Percentiles rank a stretch among this genome's conserved stretches.
Conservation (phyloP, 208 protist genomes). For the Acanthamoeba healyi region DNA sequence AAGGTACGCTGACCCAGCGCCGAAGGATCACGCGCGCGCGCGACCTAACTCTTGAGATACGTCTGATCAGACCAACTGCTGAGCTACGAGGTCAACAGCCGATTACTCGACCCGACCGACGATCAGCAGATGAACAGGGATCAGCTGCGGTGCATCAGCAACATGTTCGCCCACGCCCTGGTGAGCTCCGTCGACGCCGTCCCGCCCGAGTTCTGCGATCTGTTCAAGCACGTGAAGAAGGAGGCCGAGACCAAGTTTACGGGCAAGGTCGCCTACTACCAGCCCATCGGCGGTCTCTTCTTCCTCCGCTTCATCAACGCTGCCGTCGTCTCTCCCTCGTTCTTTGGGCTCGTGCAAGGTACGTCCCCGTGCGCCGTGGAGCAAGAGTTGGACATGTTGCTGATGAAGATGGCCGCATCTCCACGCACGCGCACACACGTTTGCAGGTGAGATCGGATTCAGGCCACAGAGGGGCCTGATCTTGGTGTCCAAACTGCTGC, state of each 20-base stretch:
- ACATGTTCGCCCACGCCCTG: neutral
- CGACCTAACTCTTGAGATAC: too few relatives aligned
- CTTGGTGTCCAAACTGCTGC: conserved; percentile 54
- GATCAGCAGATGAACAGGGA: neutral
- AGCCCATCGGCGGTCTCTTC: conserved; percentile 56
- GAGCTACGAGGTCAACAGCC: conserved; percentile 46
- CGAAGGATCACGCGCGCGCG: too few relatives aligned
- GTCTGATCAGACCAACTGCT: conserved; percentile 9
- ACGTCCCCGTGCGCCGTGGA: neutral
- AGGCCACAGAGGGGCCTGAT: conserved; percentile 47
- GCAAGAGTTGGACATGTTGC: too few relatives aligned
- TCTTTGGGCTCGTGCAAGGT: conserved; percentile 58
- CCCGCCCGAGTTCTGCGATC: conserved; percentile 45
- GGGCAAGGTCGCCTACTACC: conserved; percentile 47
- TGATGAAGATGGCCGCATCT: too few relatives aligned
- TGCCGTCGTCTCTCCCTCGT: neutral
- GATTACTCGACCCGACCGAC: conserved; percentile 22
- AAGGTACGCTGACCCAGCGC: neutral
- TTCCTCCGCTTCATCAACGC: conserved; percentile 61
- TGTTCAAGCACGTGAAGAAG: conserved; percentile 66
- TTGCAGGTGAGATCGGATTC: conserved; percentile 32
- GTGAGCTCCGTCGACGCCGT: neutral
- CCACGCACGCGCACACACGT: neutral
- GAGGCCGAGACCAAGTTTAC: conserved; percentile 17
- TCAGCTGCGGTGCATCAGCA: conserved; percentile 15